Evolutionary conservation across 179 eudicot species (phyloP).

Genomic region (Actinidia arguta): DNA sequence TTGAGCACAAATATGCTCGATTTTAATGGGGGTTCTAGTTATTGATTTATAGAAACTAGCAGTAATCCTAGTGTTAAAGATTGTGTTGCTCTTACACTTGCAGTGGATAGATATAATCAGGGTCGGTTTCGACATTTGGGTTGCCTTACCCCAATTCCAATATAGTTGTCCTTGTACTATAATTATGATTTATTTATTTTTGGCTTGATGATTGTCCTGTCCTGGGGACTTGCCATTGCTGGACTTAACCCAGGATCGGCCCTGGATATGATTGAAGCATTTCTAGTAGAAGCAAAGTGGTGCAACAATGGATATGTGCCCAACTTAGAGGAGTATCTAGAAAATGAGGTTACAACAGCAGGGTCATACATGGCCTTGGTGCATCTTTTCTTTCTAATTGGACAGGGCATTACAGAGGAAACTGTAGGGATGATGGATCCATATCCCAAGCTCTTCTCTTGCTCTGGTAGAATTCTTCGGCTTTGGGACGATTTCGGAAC

Average conservation of each 20-base stretch:
- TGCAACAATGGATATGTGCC: constrained; percentile 30
- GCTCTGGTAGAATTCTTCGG: constrained; percentile 39
- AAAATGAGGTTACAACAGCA: constrained; percentile 44
- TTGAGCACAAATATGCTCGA: too few relatives aligned
- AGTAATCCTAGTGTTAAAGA: too few relatives aligned
- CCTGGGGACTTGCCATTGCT: too few relatives aligned
- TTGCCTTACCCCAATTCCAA: too few relatives aligned
- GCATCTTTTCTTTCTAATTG: constrained; percentile 39
- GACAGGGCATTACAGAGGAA: constrained; percentile 35
- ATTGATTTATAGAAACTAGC: too few relatives aligned
- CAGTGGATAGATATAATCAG: constrained; percentile 52
- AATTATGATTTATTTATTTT: too few relatives aligned
- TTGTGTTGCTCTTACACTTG: too few relatives aligned
- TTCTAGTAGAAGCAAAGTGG: constrained; percentile 40
- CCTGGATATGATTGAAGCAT: constrained; percentile 35
- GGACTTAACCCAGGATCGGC: too few relatives aligned
- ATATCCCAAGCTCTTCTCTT: constrained; percentile 40
- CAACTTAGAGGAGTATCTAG: constrained; percentile 38
- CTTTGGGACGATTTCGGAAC: constrained; percentile 54
- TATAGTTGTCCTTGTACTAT: too few relatives aligned
- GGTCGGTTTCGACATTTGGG: too few relatives aligned
- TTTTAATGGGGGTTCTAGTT: too few relatives aligned
- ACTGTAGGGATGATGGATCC: constrained; percentile 29
- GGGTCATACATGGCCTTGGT: constrained; percentile 50
- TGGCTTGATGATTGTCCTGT: too few relatives aligned